Base-by-base conservation (phyloP, 1,284 basidiomycete species). In the Lignosus rhinocerotis region DNA sequence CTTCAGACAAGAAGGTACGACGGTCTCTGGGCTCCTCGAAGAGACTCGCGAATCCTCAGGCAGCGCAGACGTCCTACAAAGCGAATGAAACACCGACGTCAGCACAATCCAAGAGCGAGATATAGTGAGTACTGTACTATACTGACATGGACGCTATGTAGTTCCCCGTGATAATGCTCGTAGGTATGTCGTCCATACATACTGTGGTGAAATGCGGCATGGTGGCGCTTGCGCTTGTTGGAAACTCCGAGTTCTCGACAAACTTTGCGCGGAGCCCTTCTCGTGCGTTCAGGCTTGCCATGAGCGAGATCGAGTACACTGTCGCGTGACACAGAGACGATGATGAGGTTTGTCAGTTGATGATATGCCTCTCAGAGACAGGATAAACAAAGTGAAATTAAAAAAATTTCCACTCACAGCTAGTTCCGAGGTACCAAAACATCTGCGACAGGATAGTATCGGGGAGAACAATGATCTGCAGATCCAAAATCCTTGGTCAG, bases 241-340 rank as follows among this genome's bases (percentile, higher is more conserved):
- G 21, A 25, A 45, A 45, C 21, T 45, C 12, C 11, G 43, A 7
- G 21, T 45, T 21, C 7, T 14, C 21, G 19, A 30, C 4, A 21
- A 8, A 50, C 47, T 17, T 34, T 2, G 32, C 30, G 10, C 47
- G 47, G n/a, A 48, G 47, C 11, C 11, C 10, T 33, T 39, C 34
- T 11, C 48, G 34, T 14, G 36, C 48, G 36, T 50, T 50, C 10
- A 50, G 48, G 36, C 36, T 50, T 14, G 48, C 36, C 48, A 50
- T 50, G 17, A 50, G 48, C 36, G 36, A 50, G 14, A 36, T 50
- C 14, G 48, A 38, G 48, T 50, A 50, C 36, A 50, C 48, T 50
- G 32, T 8, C 10, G 19, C 21, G 19, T 14, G 44, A 30, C 30
- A 46, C 21, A 6, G 25, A 9, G 3, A n/a, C 10, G 11, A 6